phyloP scores from a whole-genome alignment of 2,329 filamentous ascomycete species.

The Rugonectria rugulosa region DNA sequence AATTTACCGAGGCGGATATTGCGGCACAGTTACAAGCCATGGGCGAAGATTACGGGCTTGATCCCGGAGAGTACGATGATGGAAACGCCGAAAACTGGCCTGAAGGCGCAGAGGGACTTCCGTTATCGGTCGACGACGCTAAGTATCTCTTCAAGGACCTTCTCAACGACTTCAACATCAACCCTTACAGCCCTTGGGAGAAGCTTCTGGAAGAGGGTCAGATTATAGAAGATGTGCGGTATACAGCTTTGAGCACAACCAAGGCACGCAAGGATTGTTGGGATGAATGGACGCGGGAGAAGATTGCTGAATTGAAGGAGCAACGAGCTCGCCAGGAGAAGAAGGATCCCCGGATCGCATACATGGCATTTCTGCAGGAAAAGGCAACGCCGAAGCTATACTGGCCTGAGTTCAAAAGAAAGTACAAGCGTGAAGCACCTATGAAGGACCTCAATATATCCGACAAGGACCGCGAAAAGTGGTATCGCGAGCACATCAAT shows the following conservation, averaged over 20 bases:
- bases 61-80: conserved; percentile 78
- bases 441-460: conserved; percentile 78
- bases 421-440: conserved; percentile 80
- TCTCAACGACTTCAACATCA: conserved; percentile 82
- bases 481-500: conserved; percentile 77
- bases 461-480: conserved; percentile 82
- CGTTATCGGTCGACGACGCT: conserved; percentile 78
- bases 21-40: conserved; percentile 90
- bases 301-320: conserved; percentile 76
- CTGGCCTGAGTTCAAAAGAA: conserved; percentile 96
- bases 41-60: conserved; percentile 83
- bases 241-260: conserved; percentile 83
- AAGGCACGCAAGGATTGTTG: conserved; percentile 83
- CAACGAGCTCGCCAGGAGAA: conserved; percentile 78
- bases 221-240: conserved; percentile 85
- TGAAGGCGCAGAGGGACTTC: conserved; percentile 74
- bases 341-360: conserved; percentile 82
- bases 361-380: conserved; percentile 80
- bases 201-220: conserved; percentile 83
- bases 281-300: conserved; percentile 82
- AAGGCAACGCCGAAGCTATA: conserved; percentile 91
- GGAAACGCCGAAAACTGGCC: conserved; percentile 68
- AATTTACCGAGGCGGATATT: conserved; percentile 95
- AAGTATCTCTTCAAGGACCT: conserved; percentile 83
- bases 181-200: conserved; percentile 91